Base-by-base conservation (phyloP, 352 stramenopile species). In the Globisporangium middletonii region DNA sequence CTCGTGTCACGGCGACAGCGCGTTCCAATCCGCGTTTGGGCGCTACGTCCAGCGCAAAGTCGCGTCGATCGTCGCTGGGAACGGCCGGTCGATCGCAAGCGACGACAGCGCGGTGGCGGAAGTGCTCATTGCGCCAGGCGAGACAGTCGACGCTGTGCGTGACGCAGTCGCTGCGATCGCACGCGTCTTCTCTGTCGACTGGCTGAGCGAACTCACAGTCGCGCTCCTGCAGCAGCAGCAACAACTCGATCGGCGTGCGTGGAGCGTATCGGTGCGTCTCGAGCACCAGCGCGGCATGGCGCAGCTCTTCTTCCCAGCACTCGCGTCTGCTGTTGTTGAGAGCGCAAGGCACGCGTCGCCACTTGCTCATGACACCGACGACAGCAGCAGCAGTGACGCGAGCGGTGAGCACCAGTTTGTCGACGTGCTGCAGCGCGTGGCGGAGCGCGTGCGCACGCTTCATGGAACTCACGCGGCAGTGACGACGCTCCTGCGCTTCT, bases 41-140 rank as follows among this genome's bases (percentile, higher is more conserved):
- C 55, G 18, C 1, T 83, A 81, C 37, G 73, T 60, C 16, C 49
- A 58, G 16, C 18, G 13, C 13, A 61, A 73, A 28, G 55, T 73
- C 38, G 19, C 53, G 27, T n/a, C 23, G 18, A 49, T 77, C 30
- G 11, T 81, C 57, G 52, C 41, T 8, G 71, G 37, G 46, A 65
- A 69, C n/a, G 75, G 68, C 1, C 62, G 52, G n/a, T 55, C 63
- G 12, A 73, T 84, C 50, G 71, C 72, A 30, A 81, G 68, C 56
- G 62, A 63, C n/a, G 38, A 19, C 6, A 4, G 66, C 50, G 8
- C 27, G 3, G 15, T 55, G 65, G 37, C 56, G 54, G 37, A 48
- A 8, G 46, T 8, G 7, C 53, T 84, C 28, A 57, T 75, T 16
- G 23, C 13, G 35, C 28, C 4, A 60, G 69, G 16, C 51, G 52